Evolutionary conservation across 306 rosid genomes (phyloP), one percentile per base, ranked within the genome.

Genomic region (Astragalus glycyphyllos): DNA sequence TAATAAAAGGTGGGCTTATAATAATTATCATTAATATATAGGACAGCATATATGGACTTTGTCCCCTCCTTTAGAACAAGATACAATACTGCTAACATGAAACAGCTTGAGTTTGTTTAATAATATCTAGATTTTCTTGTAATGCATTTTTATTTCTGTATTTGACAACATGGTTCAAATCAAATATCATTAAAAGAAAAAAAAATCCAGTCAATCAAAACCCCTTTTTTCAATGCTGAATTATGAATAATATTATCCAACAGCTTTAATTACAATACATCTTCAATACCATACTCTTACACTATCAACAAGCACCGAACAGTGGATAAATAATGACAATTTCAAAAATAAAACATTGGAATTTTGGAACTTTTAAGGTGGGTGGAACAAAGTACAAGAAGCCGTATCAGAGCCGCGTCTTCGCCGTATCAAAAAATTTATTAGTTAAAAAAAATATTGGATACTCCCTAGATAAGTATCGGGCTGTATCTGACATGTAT

Each of bases 221-320:
- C 8, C 47, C 20, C 5, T 72, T 44, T 38, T 46, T 26, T 38
- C 41, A 72, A 49, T 61, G 48, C 65, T 53, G 11, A 35, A 71
- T 51, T 51, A 68, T 40, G 55, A 65, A 65, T 55, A 17, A 15
- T 31, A 55, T 65, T 15, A 40, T 56, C 23, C 50, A 65, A 65
- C 50, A 65, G 70, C 69, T 58, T 58, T 48, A 58, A 57, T 26
- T 50, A 16, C 69, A 68, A 50, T 61, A 49, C 46, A 49, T 61
- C 34, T 20, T 38, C 17, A 23, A 72, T 23, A 41, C 5, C 57
- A 47, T 57, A 45, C 26, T 17, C 61, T 49, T 46, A 46, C 47
- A 66, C 53, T 47, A 35, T 11, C 41, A 59, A 46, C 54, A 58
- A 68, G 68, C 16, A 41, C 58, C 57, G 47, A 63, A 44, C 14